Evolutionary conservation across 306 rosid genomes (phyloP), one percentile per base, ranked within the genome.

Genomic region (Lathyrus oleraceus): DNA sequence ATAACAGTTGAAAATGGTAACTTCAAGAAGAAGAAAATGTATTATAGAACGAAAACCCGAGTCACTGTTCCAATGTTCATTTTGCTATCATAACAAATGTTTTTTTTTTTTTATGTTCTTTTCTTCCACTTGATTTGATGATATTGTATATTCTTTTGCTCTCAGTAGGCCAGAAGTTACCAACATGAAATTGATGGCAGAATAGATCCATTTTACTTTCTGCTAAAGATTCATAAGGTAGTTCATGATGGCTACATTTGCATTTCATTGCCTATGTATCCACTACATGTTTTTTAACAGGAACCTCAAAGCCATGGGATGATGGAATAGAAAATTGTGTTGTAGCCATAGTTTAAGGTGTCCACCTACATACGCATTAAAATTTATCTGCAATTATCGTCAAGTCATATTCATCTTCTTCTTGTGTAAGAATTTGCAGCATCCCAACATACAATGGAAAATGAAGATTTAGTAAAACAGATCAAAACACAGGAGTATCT

Each of bases 21-120:
- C 16, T 87, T 66, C 85, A 94, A 84, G 81, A 88, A 81, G 79
- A 94, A 78, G 81, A 85, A 42, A 38, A 75, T 87, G 70, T 76
- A 70, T 8, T 87, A 91, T 65, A 88, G 99, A 79, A 85, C 78
- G 14, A 90, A 83, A 77, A 78, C 81, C 35, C 80, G 81, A 72
- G 75, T 83, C 58, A 87, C 95, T 0, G 42, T 86, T n/a, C 99
- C 99, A 17, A 82, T 84, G 81, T 91, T 81, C 82, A 32, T 80
- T 38, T 69, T 87, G 61, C 38, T 79, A 23, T 76, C 77, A 25
- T 54, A 44, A 64, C 14, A 66, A 7, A 38, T 42, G 68, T 5
- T 65, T 36, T 77, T 17, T 17, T 68, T 43, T 43, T 5, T 40
- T 12, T 12, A n/a, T n/a, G n/a, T 44, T 32, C 36, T 32, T 32